These are phyloP conservation scores for Phlyctochytrium bullatum DNA, from an alignment of 192 early-diverging fungal species.

Conservation along the genomic window DNA sequence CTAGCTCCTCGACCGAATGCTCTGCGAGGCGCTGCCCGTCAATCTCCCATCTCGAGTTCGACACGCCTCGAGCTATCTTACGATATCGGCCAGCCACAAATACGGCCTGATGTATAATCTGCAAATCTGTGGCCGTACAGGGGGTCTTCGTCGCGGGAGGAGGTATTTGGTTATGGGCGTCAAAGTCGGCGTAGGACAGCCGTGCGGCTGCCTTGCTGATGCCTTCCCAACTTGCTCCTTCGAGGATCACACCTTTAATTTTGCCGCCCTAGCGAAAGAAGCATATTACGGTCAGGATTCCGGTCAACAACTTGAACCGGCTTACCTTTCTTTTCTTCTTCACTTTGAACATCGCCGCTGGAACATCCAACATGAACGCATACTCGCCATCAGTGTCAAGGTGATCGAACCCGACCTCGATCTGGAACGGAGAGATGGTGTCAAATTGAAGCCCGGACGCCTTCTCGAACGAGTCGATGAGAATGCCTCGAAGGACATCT, in stretches of 20 bases:
- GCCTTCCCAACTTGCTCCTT: conserved; percentile 35
- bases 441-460: conserved; percentile 34
- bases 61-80: conserved; percentile 56
- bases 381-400: conserved; percentile 55
- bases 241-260: conserved; percentile 17
- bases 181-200: conserved; percentile 31
- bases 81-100: conserved; percentile 60
- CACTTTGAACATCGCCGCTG: conserved; percentile 53
- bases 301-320: not conserved
- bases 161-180: conserved; percentile 7
- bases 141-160: not conserved
- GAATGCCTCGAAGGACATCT: conserved; percentile 52
- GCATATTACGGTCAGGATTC: not conserved
- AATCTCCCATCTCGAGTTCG: conserved; percentile 84
- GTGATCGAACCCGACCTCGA: conserved; percentile 55
- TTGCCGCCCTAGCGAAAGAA: conserved; percentile 2
- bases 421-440: conserved; percentile 45
- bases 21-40: conserved; percentile 67
- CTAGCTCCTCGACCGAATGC: conserved; percentile 76
- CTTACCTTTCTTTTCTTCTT: conserved; percentile 50
- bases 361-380: conserved; percentile 56
- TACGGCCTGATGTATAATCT: conserved; percentile 50
- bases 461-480: conserved; percentile 34
- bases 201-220: conserved; percentile 25
- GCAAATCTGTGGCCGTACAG: conserved; percentile 20